Evolutionary conservation across 768 basidiomycete genomes (phyloP), one percentile per base, ranked within the genome.

Genomic region (Hygrophoropsis aurantiaca): DNA sequence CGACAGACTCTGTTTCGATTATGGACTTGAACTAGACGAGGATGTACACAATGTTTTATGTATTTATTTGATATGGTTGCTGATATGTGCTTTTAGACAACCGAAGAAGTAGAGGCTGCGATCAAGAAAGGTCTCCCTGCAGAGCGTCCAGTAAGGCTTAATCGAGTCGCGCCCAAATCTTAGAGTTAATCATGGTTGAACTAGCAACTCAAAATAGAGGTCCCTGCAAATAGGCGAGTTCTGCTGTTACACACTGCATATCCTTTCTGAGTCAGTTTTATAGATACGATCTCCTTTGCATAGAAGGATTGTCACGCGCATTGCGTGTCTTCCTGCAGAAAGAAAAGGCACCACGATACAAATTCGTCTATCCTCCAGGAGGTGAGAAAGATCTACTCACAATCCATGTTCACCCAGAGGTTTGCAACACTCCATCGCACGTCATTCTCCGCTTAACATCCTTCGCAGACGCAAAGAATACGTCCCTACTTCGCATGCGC

Each of bases 171-270:
- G 18, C 27, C 5, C 50, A 64, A 40, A 60, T 18, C 8, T n/a
- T n/a, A 38, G 9, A 38, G 36, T n/a, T 38, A 38, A 38, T 16
- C 16, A 16, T 16, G 10, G 5, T 25, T 44, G 3, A 30, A 44
- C 40, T 55, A 97, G 85, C 92, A 97, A 90, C 74, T 99, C 58
- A 99, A 98, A 78, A 97, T 99, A 58, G 97, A 99, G 68, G 80
- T 97, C 36, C 94, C 97, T 37, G 97, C 97, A n/a, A 99, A 99
- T 67, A 85, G 94, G 93, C 82, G 47, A 23, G 64, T n/a, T n/a
- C 55, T 47, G 58, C 37, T 27, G 33, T 15, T 44, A 21, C 38
- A 43, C 44, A 26, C 24, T 41, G 9, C 34, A 27, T 51, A 42
- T 44, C 52, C 44, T 26, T 48, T 34, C 27, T 34, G 37, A n/a